Percentiles rank a stretch among this genome's conserved stretches.
phyloP scores from a whole-genome alignment of 2,329 filamentous ascomycete species.

The Apiospora pterosperma region DNA sequence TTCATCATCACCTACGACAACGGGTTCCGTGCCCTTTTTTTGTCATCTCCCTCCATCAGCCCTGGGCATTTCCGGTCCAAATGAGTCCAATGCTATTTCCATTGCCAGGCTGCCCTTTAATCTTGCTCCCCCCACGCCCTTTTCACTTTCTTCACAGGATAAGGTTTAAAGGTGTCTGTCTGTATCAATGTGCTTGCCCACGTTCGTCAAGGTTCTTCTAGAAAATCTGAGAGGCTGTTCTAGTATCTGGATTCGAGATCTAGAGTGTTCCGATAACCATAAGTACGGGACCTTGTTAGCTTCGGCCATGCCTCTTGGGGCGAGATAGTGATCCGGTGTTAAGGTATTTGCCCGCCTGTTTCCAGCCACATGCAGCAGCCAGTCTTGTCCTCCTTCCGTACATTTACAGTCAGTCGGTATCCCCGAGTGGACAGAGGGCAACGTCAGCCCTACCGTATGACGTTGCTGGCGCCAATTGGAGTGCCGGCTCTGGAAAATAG shows the following conservation, averaged over 20 bases:
- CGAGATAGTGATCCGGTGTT: not conserved
- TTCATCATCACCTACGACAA: not conserved
- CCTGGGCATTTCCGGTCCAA: not conserved
- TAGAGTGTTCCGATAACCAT: not conserved
- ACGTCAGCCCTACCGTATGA: not conserved
- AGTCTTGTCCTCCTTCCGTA: not conserved
- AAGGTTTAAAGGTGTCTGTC: not conserved
- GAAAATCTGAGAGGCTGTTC: not conserved
- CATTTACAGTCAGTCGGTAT: not conserved
- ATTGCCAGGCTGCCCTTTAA: not conserved
- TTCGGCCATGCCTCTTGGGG: not conserved
- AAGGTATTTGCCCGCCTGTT: not conserved
- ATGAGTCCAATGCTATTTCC: not conserved
- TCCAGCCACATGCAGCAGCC: not conserved
- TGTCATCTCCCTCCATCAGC: not conserved
- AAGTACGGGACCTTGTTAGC: not conserved
- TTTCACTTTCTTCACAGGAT: not conserved
- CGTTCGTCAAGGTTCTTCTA: not conserved
- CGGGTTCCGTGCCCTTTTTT: not conserved
- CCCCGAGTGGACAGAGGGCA: not conserved
- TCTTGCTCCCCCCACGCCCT: not conserved
- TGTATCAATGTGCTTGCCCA: not conserved
- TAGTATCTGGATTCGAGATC: not conserved
- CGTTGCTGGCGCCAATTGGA: not conserved
- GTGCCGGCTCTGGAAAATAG: not conserved